phyloP scores from a whole-genome alignment of 495 filamentous ascomycete species.

The Pseudevernia furfuracea region DNA sequence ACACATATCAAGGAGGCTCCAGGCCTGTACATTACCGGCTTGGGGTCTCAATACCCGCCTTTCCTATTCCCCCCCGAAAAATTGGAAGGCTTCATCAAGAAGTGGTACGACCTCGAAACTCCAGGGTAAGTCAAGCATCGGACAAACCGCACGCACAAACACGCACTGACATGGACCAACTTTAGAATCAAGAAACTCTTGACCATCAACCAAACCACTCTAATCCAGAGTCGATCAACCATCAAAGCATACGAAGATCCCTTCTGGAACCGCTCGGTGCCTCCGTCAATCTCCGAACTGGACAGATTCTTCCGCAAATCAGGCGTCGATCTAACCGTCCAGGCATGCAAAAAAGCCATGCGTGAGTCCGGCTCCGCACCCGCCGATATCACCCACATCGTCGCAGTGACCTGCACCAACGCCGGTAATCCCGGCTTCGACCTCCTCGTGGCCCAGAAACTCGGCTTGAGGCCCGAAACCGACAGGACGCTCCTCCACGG shows the following conservation, averaged over 20 bases:
- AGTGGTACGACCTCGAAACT: slow-evolving; percentile 9
- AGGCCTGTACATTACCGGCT: slow-evolving; percentile 13
- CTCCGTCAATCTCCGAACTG: slow-evolving; percentile 49
- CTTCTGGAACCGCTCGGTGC: slow-evolving; percentile 38
- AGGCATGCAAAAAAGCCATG: slow-evolving; percentile 50
- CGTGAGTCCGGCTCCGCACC: slow-evolving; percentile 39
- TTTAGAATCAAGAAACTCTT: slow-evolving; percentile 40
- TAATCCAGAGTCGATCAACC: slow-evolving; percentile 50
- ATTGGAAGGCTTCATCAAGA: slow-evolving; percentile 2
- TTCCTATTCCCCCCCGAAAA: neutral
- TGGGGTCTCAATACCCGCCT: slow-evolving; percentile 16
- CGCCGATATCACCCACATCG: slow-evolving; percentile 50
- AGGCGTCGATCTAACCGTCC: slow-evolving; percentile 47
- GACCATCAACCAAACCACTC: slow-evolving; percentile 50
- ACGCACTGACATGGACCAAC: neutral
- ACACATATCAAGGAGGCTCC: neutral
- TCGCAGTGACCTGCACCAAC: slow-evolving; percentile 56
- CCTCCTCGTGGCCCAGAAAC: slow-evolving; percentile 46
- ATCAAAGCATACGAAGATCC: slow-evolving; percentile 46
- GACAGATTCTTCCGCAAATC: slow-evolving; percentile 45
- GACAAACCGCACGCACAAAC: neutral
- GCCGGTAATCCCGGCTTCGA: slow-evolving; percentile 58
- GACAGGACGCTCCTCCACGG: slow-evolving; percentile 56
- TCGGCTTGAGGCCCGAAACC: slow-evolving; percentile 40
- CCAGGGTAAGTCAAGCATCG: slow-evolving; percentile 2